A percentile compares a stretch with the other conserved stretches of the same genome.
Evolutionary conservation across 257 asterid genomes (phyloP).

Genomic region (Knoxia roxburghii): DNA sequence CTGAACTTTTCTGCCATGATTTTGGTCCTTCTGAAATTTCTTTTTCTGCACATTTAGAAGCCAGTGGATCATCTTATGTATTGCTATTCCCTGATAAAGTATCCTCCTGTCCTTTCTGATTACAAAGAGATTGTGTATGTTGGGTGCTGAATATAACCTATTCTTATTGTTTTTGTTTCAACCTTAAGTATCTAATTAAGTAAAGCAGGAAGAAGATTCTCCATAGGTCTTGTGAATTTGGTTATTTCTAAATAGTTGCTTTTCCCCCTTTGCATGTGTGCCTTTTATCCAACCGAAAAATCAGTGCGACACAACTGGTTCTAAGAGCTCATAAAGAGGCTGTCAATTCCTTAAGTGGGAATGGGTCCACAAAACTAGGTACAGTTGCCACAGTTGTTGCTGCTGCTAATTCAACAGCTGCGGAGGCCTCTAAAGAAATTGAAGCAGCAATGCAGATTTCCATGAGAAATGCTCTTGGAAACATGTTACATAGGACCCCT

Average conservation of each 20-base stretch:
- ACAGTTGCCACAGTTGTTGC: conserved; percentile 98
- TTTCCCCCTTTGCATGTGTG: background rate
- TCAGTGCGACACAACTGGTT: conserved; percentile 91
- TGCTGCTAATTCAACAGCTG: conserved; percentile 95
- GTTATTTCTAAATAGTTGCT: background rate
- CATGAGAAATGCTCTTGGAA: conserved; percentile 88
- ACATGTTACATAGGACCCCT: conserved; percentile 59
- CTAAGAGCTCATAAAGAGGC: conserved; percentile 97
- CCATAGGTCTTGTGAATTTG: background rate
- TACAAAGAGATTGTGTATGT: background rate
- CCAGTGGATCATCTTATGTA: background rate
- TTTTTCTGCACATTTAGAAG: background rate
- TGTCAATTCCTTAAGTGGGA: conserved; percentile 92
- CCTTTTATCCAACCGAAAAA: background rate
- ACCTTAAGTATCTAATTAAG: background rate
- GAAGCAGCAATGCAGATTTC: conserved; percentile 96
- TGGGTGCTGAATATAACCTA: background rate
- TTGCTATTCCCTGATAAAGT: background rate
- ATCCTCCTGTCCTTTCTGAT: background rate
- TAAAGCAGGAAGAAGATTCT: background rate
- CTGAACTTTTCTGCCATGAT: background rate
- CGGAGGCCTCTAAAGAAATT: conserved; percentile 92
- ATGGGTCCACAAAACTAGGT: conserved; percentile 85
- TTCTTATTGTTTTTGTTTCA: background rate
- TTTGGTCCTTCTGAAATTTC: background rate